Base-by-base conservation (phyloP, 495 filamentous ascomycete genomes). In the Cairneyella variabilis region DNA sequence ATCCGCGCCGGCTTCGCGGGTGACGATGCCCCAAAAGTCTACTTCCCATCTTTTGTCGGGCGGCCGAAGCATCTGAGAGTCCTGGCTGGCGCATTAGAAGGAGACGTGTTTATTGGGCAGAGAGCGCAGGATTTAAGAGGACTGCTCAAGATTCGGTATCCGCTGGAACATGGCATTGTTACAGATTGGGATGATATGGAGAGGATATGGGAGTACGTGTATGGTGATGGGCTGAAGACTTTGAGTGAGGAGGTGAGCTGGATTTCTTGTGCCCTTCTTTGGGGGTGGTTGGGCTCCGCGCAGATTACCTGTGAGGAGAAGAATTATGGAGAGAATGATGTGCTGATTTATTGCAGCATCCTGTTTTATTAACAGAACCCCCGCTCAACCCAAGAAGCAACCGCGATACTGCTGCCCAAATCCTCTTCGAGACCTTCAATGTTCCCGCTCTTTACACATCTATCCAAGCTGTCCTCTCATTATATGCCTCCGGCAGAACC, bases 181-280 rank as follows among this genome's bases (percentile, higher is more conserved):
- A 99, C 93, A 54, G 91, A 99, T 71, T 99, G 93, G 93, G 93
- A 97, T 63, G 93, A 99, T 65, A 99, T 99, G 93, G 93, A 97
- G 74, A 86, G 89, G 69, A 99, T 99, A 71, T 99, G 93, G 93
- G 87, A 90, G 58, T 79, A 75, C 52, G 78, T 82, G 2, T 82
- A 82, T 60, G 75, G 72, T 23, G 78, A 82, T 53, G 81, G 80
- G 37, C 70, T 99, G 59, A 97, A 97, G 74, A 96, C 92, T 22
- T 77, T 96, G 63, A 95, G 91, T 63, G 93, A 97, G 76, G 95
- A 99, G 75, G 88, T 92, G 67, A 67, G 72, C 59, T 59, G 58
- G 14, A 38, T 37, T 20, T 17, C 17, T 43, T 10, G 44, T 36
- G 34, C 37, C 37, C 27, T 18, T 34, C 23, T 3, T 30, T 40